Base-by-base conservation (phyloP, 2,329 filamentous ascomycete genomes). In the Westerdykella ornata region DNA sequence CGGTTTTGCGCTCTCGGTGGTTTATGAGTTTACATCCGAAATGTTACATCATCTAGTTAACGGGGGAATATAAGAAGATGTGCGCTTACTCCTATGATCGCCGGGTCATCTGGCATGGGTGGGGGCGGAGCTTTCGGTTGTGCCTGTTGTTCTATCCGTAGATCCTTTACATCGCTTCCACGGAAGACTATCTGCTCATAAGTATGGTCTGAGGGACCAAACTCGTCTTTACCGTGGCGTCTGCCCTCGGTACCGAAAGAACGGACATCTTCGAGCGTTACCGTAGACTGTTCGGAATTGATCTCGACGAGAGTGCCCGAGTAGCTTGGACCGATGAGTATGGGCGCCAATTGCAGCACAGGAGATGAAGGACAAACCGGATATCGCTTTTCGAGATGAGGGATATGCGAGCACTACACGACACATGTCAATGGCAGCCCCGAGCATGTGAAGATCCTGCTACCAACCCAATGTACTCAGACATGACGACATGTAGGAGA, bases 131-230 rank as follows among this genome's bases (percentile, higher is more conserved):
- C 81, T 57, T 80, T 79, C 49, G 80, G 72, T 54, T 81, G 78
- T 31, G 85, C 80, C 35, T 82, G 78, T 57, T 95, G 85, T 60
- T 95, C 89, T 60, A 98, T 90, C 58, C 88, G 85, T 59, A 98
- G 76, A 67, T 98, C 92, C 71, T 98, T 98, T 63, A 98, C 92
- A 73, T 98, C 92, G 67, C 88, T 96, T 56, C 92, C 92, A 46
- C 90, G 84, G 69, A 98, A 98, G 51, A 98, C 88, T 62, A 98
- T 97, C 72, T 96, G 97, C 66, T 97, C 92, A 73, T 96, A 98
- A 60, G 95, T 78, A 64, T 86, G 86, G 47, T 92, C 83, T 26
- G 87, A 90, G 3, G 88, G 78, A 29, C 84, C 72, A 44, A 95
- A 85, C 69, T 95, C 89, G 50, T 94, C 85, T 14, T 83, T 78